Evolutionary conservation across 805 yeast genomes (phyloP), one percentile per base, ranked within the genome.

Genomic region (Candida yuanshanica): DNA sequence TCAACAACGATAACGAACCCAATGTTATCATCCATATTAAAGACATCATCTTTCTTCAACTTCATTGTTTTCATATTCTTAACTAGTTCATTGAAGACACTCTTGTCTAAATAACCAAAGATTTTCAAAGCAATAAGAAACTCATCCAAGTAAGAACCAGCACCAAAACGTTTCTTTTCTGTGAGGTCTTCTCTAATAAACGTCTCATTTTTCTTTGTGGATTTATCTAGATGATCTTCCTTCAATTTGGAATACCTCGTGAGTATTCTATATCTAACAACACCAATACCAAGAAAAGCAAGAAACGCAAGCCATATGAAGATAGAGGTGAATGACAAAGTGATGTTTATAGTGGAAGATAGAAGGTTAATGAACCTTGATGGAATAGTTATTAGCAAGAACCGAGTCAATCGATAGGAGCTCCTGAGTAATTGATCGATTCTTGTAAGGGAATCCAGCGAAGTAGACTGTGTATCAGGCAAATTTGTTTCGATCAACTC

Each of bases 1-100:
- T 90, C 97, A 1, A 90, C 95, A 18, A 91, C 95, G 34, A 93
- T 84, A 27, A 93, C 80, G 53, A 93, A 90, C 1, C 98, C 98
- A 7, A 83, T 66, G 6, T 79, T 74, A 38, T 83, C 86, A 46
- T 84, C 87, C 31, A 91, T 62, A 37, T 79, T 71, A 25, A 93
- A 64, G 9, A 83, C 72, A 57, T 91, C 98, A 27, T 87, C 91
- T 5, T 76, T 73, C 21, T 80, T 80, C 29, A 91, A 59, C 45
- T 85, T 83, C 56, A 87, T 88, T 1, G 98, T 91, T 40, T 86
- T 86, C 87, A 91, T 88, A 46, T 83, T 83, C 56, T 85, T 82
- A 4, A 98, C 90, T 51, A 91, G 72, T 54, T 90, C 98, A 56
- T 90, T 95, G 60, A 91, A 90, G 1, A 91, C 96, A 2, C 86